Evolutionary conservation across 2,329 filamentous ascomycete species (phyloP), one percentile per base, ranked within the genome.

Genomic region (Fusarium sp.): DNA sequence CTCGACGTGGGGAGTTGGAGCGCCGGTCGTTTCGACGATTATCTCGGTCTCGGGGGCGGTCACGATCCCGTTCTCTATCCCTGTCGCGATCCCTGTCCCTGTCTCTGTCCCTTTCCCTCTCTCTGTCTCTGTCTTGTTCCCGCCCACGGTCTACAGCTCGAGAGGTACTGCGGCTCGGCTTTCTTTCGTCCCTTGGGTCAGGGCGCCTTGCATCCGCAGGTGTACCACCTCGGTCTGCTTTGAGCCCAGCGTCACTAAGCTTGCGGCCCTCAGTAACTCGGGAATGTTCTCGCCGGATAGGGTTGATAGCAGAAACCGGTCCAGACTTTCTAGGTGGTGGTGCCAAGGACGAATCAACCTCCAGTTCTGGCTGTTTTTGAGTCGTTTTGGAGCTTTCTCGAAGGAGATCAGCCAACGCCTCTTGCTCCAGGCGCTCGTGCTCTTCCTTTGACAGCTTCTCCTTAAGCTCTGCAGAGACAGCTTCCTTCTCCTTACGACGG

Each of bases 391-490:
- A 86, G 76, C 86, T 88, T 71, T 89, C 87, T n/a, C 87, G 82
- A 11, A 89, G 76, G 13, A 89, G 81, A 64, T 89, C 85, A 18
- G 84, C 85, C 63, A 89, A 77, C 1, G 87, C 87, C 69, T 88
- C 85, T 71, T 85, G 83, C 71, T 89, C 87, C 7, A 89, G 81
- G 16, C 83, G 81, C 58, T 87, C 83, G 25, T 85, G 83, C 38
- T 89, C 86, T 68, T 89, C 86, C 64, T 87, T 84, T 6, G 85
- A 85, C 10, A 89, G 81, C 53, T 85, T 81, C 73, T 87, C 84
- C 75, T 86, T 85, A 40, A 82, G 75, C 42, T 84, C 80, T 60
- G 83, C 83, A 0, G 83, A 76, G 36, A 80, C 78, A 34, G 78
- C 77, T 20, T 79, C 78, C 14, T 79, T 81, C 23, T 79, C 79